Evolutionary conservation across 805 yeast genomes (phyloP), one percentile per base, ranked within the genome.

Genomic region (Metschnikowia kunwiensis): DNA sequence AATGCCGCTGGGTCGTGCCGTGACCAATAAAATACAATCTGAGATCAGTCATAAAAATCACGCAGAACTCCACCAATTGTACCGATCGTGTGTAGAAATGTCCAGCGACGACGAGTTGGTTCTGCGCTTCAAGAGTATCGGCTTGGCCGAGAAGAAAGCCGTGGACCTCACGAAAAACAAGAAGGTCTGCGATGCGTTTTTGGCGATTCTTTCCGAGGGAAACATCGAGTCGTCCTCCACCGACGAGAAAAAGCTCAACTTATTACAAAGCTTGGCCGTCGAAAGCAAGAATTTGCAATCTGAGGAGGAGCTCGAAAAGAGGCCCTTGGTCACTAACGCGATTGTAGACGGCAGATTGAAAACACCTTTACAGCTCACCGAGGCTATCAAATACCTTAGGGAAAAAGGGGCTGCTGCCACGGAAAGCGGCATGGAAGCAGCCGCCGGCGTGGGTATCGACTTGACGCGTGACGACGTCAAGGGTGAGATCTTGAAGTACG

Each of bases 121-220:
- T 6, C 44, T 48, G 15, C 57, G 60, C 22, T 75, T 77, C 39
- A 51, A 61, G 38, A 53, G 60, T 34, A 57, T 82, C 40, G 94
- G 94, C 10, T 77, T 85, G 48, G 78, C 75, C 49, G 91, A 82
- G 12, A 70, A 78, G 49, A 86, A 86, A 58, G 71, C 85, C 42
- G 76, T 78, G 32, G 97, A 93, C 55, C 81, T 88, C 39, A 60
- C 78, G 38, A 91, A 87, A 60, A 91, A 93, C 67, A 80, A 80
- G 57, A 89, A 89, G 60, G 94, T 89, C 26, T 75, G 91, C 12
- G 67, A 68, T 26, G 77, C 95, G 1, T 71, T 93, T 34, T 72
- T 69, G 20, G 75, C 75, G 24, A 73, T 88, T 41, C 68, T 84
- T 37, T 51, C 56, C 16, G 77, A 76, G 35, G 65, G 74, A 15